Evolutionary conservation across 257 asterid genomes (phyloP).

Genomic region (Datura wrightii): DNA sequence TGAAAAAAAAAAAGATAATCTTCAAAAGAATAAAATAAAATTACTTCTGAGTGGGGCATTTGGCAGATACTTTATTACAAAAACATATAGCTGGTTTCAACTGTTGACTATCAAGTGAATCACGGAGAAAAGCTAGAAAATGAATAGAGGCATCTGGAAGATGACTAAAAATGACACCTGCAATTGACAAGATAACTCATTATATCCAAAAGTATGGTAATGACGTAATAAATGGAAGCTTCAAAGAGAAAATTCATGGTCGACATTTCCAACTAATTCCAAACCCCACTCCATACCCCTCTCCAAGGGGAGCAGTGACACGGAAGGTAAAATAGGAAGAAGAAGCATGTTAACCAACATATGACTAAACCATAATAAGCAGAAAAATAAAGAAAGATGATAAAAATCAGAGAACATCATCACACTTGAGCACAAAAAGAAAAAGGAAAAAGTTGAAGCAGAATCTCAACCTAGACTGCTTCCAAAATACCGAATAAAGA

Average conservation of each 20-base stretch:
- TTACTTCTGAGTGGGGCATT: background rate
- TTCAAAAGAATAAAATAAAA: background rate
- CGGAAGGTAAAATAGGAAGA: background rate
- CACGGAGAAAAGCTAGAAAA: background rate
- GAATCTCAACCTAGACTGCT: constrained; percentile 1
- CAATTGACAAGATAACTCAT: background rate
- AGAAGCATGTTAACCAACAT: background rate
- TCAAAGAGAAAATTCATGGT: background rate
- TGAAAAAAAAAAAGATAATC: background rate
- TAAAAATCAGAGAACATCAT: background rate
- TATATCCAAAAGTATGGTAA: background rate
- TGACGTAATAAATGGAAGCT: background rate
- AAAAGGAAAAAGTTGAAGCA: background rate
- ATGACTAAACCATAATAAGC: background rate
- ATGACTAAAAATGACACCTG: background rate
- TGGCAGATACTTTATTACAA: background rate
- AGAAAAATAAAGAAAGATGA: background rate
- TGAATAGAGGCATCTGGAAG: background rate
- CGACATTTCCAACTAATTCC: background rate
- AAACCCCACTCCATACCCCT: background rate
- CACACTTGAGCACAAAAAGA: background rate
- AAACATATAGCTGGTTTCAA: background rate
- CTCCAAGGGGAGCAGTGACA: background rate
- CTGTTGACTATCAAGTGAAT: constrained; percentile 13
- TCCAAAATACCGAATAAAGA: background rate